Base-by-base conservation (phyloP, 1,284 basidiomycete genomes). In the Vanrija humicola region DNA sequence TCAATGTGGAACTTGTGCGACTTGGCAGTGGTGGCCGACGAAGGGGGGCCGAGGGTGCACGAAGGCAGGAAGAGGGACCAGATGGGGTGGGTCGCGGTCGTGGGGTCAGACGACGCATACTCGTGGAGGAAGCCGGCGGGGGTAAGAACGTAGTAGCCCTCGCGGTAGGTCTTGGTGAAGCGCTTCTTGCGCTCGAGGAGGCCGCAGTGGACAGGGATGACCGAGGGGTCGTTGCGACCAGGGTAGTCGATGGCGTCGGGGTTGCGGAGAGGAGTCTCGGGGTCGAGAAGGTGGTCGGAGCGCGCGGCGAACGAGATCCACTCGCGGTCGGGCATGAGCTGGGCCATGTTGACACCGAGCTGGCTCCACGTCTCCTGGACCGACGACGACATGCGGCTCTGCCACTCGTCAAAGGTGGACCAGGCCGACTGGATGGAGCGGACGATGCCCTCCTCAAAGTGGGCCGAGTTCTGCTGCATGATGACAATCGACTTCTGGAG, bases 1-100 rank as follows among this genome's bases (percentile, higher is more conserved):
- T 98, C 94, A 70, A 98, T 93, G 78, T 97, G 92, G 84, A 98
- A 98, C 79, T 97, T 98, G 82, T 98, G 89, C 44, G 86, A 86
- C 68, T 83, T 84, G 46, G 86, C 83, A 12, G 82, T 82, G 60
- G 79, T 77, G 0, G 84, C 75, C 15, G 84, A 78, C 5, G 88
- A 88, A n/a, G 94, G 90, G 3, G 95, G 93, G 43, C 95, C 95
- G 52, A 98, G 86, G 6, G 95, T 98, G 79, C 95, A 98, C 53
- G 88, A 85, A 4, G 95, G 95, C 9, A 98, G 81, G 84, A 98
- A 98, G 54, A 98, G 81, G 21, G 86, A 88, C 79, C 95, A 95
- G 18, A 86, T 78, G 21, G 95, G 95, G 61, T 83, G 83, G 28
- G 82, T 80, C 51, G 78, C 74, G 63, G 80, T 79, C 34, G 82